Evolutionary conservation across 495 filamentous ascomycete species (phyloP).

Genomic region (Neurospora cerealis): DNA sequence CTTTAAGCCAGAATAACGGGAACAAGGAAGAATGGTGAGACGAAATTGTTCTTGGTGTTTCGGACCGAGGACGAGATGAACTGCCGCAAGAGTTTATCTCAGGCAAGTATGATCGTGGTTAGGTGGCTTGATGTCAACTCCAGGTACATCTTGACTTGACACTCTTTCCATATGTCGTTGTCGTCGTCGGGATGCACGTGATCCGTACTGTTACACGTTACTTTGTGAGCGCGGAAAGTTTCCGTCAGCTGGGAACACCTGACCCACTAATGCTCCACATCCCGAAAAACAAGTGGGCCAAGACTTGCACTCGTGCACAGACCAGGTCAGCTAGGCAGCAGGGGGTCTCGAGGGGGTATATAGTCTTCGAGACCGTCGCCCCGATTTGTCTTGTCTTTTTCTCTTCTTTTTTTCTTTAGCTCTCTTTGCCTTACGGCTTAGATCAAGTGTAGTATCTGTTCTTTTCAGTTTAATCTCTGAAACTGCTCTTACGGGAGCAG

Average conservation of each 20-base stretch:
- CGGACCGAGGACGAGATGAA: neutral
- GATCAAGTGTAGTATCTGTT: neutral
- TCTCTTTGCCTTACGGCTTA: neutral
- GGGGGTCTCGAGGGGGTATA: neutral
- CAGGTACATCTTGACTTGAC: neutral
- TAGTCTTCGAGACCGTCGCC: neutral
- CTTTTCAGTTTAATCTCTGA: neutral
- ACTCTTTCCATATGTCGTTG: neutral
- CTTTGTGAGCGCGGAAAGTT: neutral
- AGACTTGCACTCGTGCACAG: neutral
- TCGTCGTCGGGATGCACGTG: neutral
- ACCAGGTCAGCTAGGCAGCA: neutral
- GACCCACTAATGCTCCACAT: neutral
- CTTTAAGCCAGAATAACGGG: neutral
- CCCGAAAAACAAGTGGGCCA: neutral
- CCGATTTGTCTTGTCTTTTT: neutral
- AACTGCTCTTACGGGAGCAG: neutral
- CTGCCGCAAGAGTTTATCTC: neutral
- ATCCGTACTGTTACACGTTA: neutral
- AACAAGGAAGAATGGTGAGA: neutral
- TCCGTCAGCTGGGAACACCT: neutral
- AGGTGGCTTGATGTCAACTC: neutral
- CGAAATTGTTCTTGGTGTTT: neutral
- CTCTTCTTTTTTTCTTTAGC: neutral
- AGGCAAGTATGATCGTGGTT: neutral